Evolutionary conservation across 805 yeast species (phyloP), one percentile per base, ranked within the genome.

Genomic region (Suhomyces sp.): DNA sequence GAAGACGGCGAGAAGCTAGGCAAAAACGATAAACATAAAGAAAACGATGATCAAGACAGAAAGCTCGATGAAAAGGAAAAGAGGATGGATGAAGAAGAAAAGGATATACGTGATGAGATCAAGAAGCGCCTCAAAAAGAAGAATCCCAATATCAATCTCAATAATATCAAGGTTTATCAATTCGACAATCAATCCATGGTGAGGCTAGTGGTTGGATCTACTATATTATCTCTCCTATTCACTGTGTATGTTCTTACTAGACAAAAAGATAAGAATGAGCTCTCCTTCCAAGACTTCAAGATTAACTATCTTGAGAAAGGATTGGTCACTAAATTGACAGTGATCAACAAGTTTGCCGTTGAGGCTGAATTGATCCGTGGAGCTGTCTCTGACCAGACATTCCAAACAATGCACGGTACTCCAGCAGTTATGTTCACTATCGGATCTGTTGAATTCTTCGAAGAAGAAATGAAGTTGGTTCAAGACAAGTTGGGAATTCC

Each of bases 381-480:
- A 45, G 60, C 77, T 44, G 46, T 69, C 37, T 51, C 72, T 46
- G 58, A 60, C 48, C 63, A 65, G 33, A 57, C 73, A 18, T 65
- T 66, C 46, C 70, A 60, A 32, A 51, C 58, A 5, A 42, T 51
- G 20, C 50, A 48, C 35, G 74, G 66, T 43, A 40, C 44, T 25
- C 68, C 79, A 5, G 63, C 73, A 7, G 83, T 82, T 6, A 72
- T 74, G 3, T 90, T 90, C 65, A 83, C 95, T 10, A 87, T 90
- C 50, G 96, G 97, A 4, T 85, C 95, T 0, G 80, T 88, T 5
- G 90, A 85, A 45, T 70, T 77, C 15, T 86, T 90, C 52, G 97
- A 90, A 62, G 86, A 85, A 36, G 88, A 86, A 50, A 69, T 90
- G 70, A 82, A 77, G 39, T 72, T 70, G 28, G 72, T 82, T 9